Percentiles rank a stretch among this genome's conserved stretches.
These are phyloP conservation scores for Phytophthora europaea DNA, from an alignment of 352 stramenopile genomes.

Conservation along the genomic window DNA sequence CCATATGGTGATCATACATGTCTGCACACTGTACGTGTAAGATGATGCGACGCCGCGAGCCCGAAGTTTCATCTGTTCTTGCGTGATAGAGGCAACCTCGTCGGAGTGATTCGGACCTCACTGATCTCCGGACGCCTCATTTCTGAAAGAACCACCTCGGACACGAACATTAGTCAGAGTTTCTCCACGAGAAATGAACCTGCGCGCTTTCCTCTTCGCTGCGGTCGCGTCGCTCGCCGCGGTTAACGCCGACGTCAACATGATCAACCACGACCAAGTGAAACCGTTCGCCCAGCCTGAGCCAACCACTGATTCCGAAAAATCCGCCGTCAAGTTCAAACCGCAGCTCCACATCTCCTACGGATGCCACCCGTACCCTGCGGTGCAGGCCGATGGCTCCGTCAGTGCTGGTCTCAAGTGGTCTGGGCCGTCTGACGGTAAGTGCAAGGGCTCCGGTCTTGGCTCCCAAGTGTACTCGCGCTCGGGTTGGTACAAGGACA, in stretches of 20 bases:
- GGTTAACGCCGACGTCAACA: background rate
- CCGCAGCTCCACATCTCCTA: background rate
- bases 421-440: constrained; percentile 25
- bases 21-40: too few relatives aligned
- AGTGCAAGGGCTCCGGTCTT: constrained; percentile 29
- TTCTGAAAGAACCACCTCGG: background rate
- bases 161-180: background rate
- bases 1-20: too few relatives aligned
- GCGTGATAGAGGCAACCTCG: too few relatives aligned
- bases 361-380: constrained; percentile 44
- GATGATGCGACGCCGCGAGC: too few relatives aligned
- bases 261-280: constrained; percentile 16
- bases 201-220: background rate
- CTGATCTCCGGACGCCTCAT: background rate
- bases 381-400: constrained; percentile 34
- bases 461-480: constrained; percentile 37
- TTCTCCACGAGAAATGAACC: background rate
- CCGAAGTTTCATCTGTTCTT: too few relatives aligned
- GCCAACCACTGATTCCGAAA: background rate
- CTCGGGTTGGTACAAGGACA: constrained; percentile 22
- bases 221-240: background rate
- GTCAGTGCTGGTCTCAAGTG: constrained; percentile 37
- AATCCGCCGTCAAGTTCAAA: background rate
- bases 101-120: background rate
- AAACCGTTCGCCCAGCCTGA: background rate